Conservation (phyloP, 164 flowering plant species). For the Berberis thunbergii region DNA sequence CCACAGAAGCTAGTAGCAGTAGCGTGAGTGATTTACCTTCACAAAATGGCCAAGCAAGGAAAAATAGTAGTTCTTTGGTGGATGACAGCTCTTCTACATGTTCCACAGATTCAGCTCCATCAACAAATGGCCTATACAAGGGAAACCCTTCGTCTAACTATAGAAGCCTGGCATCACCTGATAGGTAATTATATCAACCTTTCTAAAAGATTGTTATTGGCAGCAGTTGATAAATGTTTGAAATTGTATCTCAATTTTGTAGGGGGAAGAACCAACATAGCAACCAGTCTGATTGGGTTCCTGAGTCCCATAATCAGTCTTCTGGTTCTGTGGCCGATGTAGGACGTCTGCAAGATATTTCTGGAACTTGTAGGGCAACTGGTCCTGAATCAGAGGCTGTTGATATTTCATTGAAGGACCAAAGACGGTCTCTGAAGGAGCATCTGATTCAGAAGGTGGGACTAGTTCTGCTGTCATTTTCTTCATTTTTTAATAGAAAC, state of each 20-base stretch:
- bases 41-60: conserved; percentile 52
- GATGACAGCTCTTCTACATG: conserved; percentile 98
- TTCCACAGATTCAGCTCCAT: conserved; percentile 87
- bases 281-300: conserved; percentile 24
- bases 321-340: conserved; percentile 29
- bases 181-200: conserved; percentile 39
- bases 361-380: conserved; percentile 29
- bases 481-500: no score
- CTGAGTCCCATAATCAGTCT: conserved; percentile 35
- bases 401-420: conserved; percentile 32
- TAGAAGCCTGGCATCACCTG: conserved; percentile 43
- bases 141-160: conserved; percentile 35
- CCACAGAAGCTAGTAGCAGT: conserved; percentile 52
- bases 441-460: conserved; percentile 15
- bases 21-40: conserved; percentile 31
- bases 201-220: not conserved
- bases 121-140: conserved; percentile 48
- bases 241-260: conserved; percentile 11
- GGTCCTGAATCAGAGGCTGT: conserved; percentile 39
- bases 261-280: conserved; percentile 53
- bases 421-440: conserved; percentile 33
- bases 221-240: conserved; percentile 2
- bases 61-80: conserved; percentile 46
- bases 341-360: conserved; percentile 27
- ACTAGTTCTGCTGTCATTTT: not conserved